A percentile compares a stretch with the other conserved stretches of the same genome.
phyloP scores from a whole-genome alignment of 2,329 filamentous ascomycete genomes.

The Xylariaceae sp. region DNA sequence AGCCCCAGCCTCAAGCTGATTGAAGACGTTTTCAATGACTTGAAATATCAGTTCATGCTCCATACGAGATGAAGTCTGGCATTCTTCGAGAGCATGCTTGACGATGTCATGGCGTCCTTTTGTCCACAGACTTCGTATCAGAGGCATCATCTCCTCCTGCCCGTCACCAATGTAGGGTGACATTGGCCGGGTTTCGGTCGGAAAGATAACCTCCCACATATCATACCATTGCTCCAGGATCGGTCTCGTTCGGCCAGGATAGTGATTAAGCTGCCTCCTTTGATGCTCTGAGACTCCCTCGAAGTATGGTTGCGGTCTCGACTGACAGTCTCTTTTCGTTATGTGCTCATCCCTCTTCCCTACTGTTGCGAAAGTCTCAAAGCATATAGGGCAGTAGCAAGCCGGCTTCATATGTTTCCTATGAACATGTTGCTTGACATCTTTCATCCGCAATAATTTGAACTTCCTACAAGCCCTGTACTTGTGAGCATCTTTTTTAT shows the following conservation, averaged over 20 bases:
- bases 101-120: neutral
- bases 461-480: slow-evolving; percentile 17
- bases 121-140: slow-evolving; percentile 4
- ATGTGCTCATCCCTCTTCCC: slow-evolving; percentile 13
- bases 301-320: neutral
- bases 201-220: slow-evolving; percentile 19
- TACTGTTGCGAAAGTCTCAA: slow-evolving; percentile 10
- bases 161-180: slow-evolving; percentile 12
- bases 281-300: neutral
- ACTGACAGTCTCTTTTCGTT: neutral
- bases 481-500: slow-evolving; percentile 14
- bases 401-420: slow-evolving; percentile 16
- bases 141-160: slow-evolving; percentile 4
- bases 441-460: slow-evolving; percentile 18
- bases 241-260: neutral
- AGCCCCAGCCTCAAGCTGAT: neutral
- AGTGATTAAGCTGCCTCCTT: neutral
- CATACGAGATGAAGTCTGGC: neutral
- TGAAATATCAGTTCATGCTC: neutral
- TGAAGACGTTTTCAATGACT: neutral
- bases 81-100: neutral
- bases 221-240: slow-evolving; percentile 18
- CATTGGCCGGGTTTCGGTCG: slow-evolving; percentile 7
- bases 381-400: slow-evolving; percentile 18
- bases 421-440: slow-evolving; percentile 23